Conservation (phyloP, 192 early-diverging fungal genomes). For the Dissophora ornata region DNA sequence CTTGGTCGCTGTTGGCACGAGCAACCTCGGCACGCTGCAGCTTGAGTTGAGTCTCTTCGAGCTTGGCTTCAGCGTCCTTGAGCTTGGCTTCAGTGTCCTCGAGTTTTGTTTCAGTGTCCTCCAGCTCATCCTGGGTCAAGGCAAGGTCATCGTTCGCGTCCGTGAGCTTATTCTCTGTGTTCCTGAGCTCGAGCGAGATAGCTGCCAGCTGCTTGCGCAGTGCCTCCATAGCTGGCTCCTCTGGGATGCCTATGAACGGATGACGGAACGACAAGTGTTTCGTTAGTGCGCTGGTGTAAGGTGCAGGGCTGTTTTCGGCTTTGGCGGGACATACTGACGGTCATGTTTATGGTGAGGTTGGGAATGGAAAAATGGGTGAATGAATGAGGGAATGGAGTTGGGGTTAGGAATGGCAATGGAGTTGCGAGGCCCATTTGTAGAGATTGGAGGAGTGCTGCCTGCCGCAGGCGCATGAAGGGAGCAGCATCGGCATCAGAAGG, state of each 20-base stretch:
- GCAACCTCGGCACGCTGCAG: slow-evolving; percentile 14
- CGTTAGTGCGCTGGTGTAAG: slow-evolving; percentile 10
- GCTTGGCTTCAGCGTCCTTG: too few relatives aligned
- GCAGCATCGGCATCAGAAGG: background rate
- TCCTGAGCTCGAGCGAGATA: slow-evolving; percentile 39
- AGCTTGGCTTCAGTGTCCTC: too few relatives aligned
- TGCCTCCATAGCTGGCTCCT: slow-evolving; percentile 31
- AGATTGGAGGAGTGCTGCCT: too few relatives aligned
- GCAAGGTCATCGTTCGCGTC: slow-evolving; percentile 20
- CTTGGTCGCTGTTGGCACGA: slow-evolving; percentile 18
- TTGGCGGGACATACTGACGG: slow-evolving; percentile 19
- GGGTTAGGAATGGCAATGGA: background rate
- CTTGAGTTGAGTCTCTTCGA: slow-evolving; percentile 21
- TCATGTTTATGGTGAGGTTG: slow-evolving; percentile 12
- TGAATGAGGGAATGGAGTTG: slow-evolving; percentile 5
- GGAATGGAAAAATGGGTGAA: slow-evolving; percentile 12
- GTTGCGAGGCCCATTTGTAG: slow-evolving; percentile 10
- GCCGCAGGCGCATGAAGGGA: slow-evolving; percentile 2
- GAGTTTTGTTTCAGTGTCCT: too few relatives aligned
- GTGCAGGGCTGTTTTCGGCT: background rate
- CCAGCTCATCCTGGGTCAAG: slow-evolving; percentile 17
- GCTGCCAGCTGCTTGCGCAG: slow-evolving; percentile 20
- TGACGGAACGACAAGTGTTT: background rate
- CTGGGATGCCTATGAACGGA: slow-evolving; percentile 10
- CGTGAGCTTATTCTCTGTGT: slow-evolving; percentile 17